These are phyloP conservation scores for Talaromyces sp. DNA, from an alignment of 2,329 filamentous ascomycete genomes.

Conservation along the genomic window DNA sequence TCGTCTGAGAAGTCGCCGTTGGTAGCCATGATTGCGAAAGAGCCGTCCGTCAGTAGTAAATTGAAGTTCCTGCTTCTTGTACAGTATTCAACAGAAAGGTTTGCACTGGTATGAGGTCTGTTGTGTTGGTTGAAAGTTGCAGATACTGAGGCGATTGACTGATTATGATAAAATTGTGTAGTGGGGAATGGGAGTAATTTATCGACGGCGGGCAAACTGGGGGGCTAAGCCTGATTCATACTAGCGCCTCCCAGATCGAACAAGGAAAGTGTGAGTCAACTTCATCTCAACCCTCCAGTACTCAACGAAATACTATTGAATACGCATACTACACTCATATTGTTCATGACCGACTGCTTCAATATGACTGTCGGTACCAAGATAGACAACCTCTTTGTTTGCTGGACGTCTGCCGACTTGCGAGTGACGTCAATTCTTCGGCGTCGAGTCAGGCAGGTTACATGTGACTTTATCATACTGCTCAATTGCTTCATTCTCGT, in stretches of 20 bases:
- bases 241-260: neutral
- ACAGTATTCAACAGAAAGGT: neutral
- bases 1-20: conserved; percentile 57
- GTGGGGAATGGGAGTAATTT: conserved; percentile 17
- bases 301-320: neutral
- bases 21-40: conserved; percentile 47
- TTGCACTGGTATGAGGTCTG: neutral
- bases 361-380: neutral
- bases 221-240: neutral
- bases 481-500: neutral
- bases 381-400: neutral
- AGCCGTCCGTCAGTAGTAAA: neutral
- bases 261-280: neutral
- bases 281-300: neutral
- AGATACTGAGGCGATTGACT: conserved; percentile 8
- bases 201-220: conserved; percentile 4
- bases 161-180: conserved; percentile 21
- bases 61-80: neutral
- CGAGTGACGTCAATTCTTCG: neutral
- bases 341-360: neutral
- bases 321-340: neutral
- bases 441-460: neutral
- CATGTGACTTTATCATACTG: neutral
- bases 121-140: neutral
- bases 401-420: neutral